phyloP scores from a whole-genome alignment of 495 filamentous ascomycete genomes.

The Emericellopsis terricola region DNA sequence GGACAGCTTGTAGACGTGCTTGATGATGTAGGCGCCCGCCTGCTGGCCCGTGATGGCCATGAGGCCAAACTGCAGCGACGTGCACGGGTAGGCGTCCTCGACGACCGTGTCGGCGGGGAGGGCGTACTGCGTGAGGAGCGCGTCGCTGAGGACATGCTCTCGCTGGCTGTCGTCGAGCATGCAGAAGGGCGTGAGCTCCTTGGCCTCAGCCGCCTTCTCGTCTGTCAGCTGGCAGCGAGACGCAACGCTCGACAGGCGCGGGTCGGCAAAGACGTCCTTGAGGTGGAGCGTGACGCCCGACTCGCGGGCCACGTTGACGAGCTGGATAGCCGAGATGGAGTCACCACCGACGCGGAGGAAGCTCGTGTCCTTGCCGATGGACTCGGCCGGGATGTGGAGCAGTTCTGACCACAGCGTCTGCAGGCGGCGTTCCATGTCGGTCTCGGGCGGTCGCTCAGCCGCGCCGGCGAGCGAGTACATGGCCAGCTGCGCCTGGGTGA shows the following conservation, averaged over 20 bases:
- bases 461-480: slow-evolving; percentile 14
- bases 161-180: no score
- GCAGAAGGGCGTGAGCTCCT: no score
- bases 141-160: no score
- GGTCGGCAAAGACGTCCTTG: slow-evolving; percentile 6
- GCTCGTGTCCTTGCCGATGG: slow-evolving; percentile 23
- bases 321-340: no score
- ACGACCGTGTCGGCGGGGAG: no score
- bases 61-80: slow-evolving; percentile 33
- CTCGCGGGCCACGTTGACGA: slow-evolving; percentile 18
- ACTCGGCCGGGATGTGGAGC: slow-evolving; percentile 14
- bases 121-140: no score
- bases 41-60: slow-evolving; percentile 23
- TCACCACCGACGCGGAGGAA: no score
- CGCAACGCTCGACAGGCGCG: slow-evolving; percentile 3
- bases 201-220: not conserved
- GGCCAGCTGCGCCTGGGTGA: not conserved
- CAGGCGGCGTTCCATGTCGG: slow-evolving; percentile 2
- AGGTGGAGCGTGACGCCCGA: slow-evolving; percentile 20
- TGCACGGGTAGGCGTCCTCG: slow-evolving; percentile 24
- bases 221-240: no score
- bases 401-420: slow-evolving; percentile 15
- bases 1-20: slow-evolving; percentile 24
- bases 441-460: not conserved
- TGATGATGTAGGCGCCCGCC: slow-evolving; percentile 19